These are phyloP conservation scores for Graphilbum sp. DNA, from an alignment of 2,329 filamentous ascomycete genomes.

Conservation along the genomic window DNA sequence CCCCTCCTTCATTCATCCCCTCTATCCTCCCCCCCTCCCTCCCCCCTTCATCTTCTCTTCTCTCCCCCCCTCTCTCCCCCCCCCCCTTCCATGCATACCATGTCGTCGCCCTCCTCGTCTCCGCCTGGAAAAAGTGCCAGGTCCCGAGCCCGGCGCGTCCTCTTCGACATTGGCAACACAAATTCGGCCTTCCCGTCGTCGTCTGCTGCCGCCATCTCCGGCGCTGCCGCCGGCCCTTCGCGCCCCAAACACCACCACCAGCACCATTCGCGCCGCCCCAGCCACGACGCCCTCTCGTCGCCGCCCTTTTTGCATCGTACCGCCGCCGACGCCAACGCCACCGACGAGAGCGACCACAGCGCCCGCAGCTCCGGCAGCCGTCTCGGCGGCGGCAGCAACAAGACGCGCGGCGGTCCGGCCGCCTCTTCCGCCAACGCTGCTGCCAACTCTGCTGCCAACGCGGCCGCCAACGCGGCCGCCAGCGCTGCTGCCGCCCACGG, in stretches of 20 bases:
- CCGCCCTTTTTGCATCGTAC: slow-evolving; percentile 1
- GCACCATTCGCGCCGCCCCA: background rate
- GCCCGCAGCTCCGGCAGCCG: no score
- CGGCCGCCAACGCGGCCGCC: background rate
- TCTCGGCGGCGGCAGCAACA: no score
- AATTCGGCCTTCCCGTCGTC: background rate
- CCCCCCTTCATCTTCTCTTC: background rate
- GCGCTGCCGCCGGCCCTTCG: background rate
- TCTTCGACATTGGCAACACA: slow-evolving; percentile 3
- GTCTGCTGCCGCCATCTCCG: background rate
- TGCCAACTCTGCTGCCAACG: background rate
- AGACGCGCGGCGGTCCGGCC: background rate
- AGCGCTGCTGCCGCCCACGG: background rate
- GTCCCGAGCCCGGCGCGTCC: slow-evolving; percentile 4
- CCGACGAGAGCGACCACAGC: slow-evolving; percentile 1
- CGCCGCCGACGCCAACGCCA: slow-evolving; percentile 3
- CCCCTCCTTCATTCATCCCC: background rate
- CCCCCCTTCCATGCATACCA: background rate
- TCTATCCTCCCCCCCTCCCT: background rate
- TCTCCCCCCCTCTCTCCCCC: background rate
- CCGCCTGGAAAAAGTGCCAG: background rate
- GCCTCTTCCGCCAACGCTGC: background rate
- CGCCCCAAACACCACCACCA: background rate
- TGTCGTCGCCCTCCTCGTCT: slow-evolving; percentile 3
- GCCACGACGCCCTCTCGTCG: background rate